A percentile compares a stretch with the other conserved stretches of the same genome.
phyloP scores from a whole-genome alignment of 129 eudicot species.

The Pittosporum tobira region DNA sequence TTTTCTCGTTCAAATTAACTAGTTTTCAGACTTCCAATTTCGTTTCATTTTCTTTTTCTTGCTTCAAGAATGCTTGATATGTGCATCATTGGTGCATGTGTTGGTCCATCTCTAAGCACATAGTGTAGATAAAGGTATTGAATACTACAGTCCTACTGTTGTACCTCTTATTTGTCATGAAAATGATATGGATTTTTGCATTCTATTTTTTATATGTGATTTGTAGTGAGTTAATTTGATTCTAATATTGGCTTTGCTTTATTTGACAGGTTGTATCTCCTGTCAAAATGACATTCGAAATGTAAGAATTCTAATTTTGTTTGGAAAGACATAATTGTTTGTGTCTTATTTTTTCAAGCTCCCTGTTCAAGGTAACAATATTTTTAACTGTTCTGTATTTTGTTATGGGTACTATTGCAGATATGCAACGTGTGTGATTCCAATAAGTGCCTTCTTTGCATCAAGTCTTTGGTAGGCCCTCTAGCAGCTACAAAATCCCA shows the following conservation, averaged over 20 bases:
- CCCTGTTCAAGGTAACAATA: not conserved
- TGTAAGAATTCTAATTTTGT: slow-evolving; percentile 37
- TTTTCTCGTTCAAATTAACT: no score
- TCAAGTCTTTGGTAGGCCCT: slow-evolving; percentile 85
- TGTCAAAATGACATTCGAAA: slow-evolving; percentile 91
- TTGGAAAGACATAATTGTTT: not conserved
- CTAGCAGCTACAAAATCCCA: not conserved
- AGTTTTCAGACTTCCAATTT: no score
- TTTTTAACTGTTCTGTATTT: slow-evolving; percentile 1
- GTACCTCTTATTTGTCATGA: no score
- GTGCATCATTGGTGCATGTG: not conserved
- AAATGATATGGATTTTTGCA: no score
- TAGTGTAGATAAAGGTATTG: no score
- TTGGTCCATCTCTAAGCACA: no score
- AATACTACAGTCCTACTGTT: no score
- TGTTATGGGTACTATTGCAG: slow-evolving; percentile 50
- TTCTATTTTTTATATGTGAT: slow-evolving; percentile 8
- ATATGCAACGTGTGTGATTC: slow-evolving; percentile 86
- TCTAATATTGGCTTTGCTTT: slow-evolving; percentile 9
- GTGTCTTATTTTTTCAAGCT: slow-evolving; percentile 1
- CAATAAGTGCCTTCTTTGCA: slow-evolving; percentile 98
- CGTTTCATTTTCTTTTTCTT: no score
- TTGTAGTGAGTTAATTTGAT: slow-evolving; percentile 4
- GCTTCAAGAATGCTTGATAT: no score
- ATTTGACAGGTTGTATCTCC: slow-evolving; percentile 81